These are phyloP conservation scores for Sclerotinia minor DNA, from an alignment of 2,329 filamentous ascomycete genomes.

Conservation along the genomic window DNA sequence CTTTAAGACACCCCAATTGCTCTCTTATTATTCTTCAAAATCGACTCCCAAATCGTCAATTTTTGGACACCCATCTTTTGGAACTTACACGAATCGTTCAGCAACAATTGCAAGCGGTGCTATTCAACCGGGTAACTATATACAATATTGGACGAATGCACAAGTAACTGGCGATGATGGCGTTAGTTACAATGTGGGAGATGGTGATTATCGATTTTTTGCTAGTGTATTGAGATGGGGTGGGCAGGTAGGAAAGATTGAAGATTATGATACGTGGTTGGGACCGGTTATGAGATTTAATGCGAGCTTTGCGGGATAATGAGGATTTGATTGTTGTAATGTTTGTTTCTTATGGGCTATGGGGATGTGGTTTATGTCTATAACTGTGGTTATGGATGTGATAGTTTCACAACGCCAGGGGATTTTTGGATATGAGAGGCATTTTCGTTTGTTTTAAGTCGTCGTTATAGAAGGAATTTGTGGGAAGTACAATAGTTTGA, in stretches of 20 bases:
- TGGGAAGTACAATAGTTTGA: no score
- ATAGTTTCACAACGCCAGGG: neutral
- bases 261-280: conserved; percentile 24
- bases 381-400: neutral
- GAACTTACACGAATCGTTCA: conserved; percentile 17
- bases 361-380: neutral
- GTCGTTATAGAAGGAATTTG: neutral
- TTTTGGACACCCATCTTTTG: conserved; percentile 22
- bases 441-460: neutral
- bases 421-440: neutral
- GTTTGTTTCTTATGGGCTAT: no score
- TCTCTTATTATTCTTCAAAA: conserved; percentile 8
- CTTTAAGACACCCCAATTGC: neutral
- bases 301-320: neutral
- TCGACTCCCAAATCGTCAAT: neutral
- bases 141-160: conserved; percentile 19
- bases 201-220: conserved; percentile 24
- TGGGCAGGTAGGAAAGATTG: neutral
- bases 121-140: conserved; percentile 19
- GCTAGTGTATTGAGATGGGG: conserved; percentile 25
- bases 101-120: neutral
- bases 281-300: conserved; percentile 25
- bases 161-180: conserved; percentile 9
- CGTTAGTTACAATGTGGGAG: conserved; percentile 6
- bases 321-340: no score